Evolutionary conservation across 2,329 filamentous ascomycete genomes (phyloP).

Genomic region (Penicillium sclerotiorum): DNA sequence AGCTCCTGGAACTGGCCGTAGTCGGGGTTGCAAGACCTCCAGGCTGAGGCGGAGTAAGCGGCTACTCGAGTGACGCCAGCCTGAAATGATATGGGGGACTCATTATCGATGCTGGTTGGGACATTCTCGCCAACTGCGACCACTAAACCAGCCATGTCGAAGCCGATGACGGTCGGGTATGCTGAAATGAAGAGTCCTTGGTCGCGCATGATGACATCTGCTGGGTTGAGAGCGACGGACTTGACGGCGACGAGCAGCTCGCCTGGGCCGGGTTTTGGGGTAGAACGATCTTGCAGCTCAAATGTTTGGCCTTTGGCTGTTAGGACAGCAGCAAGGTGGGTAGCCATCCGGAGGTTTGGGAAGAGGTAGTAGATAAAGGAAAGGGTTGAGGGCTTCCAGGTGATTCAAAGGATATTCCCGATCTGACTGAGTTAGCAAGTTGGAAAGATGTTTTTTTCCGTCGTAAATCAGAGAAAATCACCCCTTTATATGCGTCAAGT

Average conservation of each 20-base stretch:
- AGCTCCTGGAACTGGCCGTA: constrained; percentile 53
- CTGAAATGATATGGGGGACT: constrained; percentile 23
- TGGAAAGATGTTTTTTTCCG: neutral
- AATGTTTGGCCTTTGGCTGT: constrained; percentile 42
- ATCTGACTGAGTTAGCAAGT: too few species aligned
- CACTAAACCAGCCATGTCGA: constrained; percentile 50
- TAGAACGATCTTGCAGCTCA: constrained; percentile 41
- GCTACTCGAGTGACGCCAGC: constrained; percentile 43
- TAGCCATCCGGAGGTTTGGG: constrained; percentile 28
- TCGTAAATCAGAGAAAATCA: neutral
- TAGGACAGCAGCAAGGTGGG: constrained; percentile 47
- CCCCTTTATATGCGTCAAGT: neutral
- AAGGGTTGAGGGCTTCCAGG: too few species aligned
- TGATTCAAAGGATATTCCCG: too few species aligned
- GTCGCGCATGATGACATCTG: constrained; percentile 49
- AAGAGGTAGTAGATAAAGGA: too few species aligned
- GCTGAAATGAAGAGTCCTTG: constrained; percentile 44
- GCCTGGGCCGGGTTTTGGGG: constrained; percentile 49
- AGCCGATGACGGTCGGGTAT: constrained; percentile 45
- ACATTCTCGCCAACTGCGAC: constrained; percentile 47
- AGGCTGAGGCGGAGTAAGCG: constrained; percentile 44
- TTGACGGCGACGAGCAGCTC: constrained; percentile 54
- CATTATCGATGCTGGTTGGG: constrained; percentile 23
- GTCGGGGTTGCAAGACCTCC: constrained; percentile 48
- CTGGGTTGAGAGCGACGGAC: constrained; percentile 54